Base-by-base conservation (phyloP, 1,139 yeast genomes). In the Schwanniomyces etchellsii region DNA sequence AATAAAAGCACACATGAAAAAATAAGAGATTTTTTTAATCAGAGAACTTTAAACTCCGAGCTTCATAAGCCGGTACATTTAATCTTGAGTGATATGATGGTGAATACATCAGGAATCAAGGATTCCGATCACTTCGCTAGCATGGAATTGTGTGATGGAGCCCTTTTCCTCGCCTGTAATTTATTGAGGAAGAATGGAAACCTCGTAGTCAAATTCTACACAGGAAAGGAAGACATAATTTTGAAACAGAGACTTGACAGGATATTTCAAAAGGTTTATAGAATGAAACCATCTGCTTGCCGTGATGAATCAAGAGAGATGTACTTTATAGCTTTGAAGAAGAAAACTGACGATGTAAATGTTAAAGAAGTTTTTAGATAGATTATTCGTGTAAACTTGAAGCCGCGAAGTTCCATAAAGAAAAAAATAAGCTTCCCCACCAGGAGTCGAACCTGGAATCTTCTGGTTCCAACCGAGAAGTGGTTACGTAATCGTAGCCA, bases 391-490 rank as follows among this genome's bases (percentile, higher is more conserved):
- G 11, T 13, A 9, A 7, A 23, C 25, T 23, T 23, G 14, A 23
- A 13, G 6, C 7, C 7, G 14, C 12, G 12, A 18, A 18, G n/a
- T 18, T 9, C 9, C 9, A 18, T 9, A 18, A n/a, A 18, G 12
- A 23, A 23, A 23, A 23, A 23, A 23, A 23, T 38, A 57, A 68
- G 70, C 88, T 80, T 80, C 88, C 88, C 85, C 88, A 81, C 86
- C 86, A 80, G 88, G 88, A 80, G 81, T 81, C 84, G 88, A 81
- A 81, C 88, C 89, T 80, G 85, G 85, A 80, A 77, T 79, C 88
- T 79, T 77, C 85, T 79, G 86, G 86, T 80, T 76, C 66, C 40
- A 35, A 44, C 44, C 43, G 43, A 62, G 52, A 68, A 68, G 74
- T 68, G 70, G 63, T 52, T 57, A 58, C 64, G 52, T 50, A 59